Evolutionary conservation across 176 grass and related monocot genomes (phyloP), one percentile per base, ranked within the genome.

Genomic region (Carex cristatella): DNA sequence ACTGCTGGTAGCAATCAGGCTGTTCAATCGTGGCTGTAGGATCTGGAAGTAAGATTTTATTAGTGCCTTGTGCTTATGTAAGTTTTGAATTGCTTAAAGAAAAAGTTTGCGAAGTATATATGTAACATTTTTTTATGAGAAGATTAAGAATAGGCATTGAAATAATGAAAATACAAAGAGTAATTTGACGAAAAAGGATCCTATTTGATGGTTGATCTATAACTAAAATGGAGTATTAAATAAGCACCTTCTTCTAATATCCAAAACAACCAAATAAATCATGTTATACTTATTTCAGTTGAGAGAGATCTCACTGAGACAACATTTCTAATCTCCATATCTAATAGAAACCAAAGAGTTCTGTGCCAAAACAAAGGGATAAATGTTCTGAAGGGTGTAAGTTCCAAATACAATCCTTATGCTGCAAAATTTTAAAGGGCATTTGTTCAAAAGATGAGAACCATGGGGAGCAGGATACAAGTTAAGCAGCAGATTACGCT

Each of bases 21-120:
- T 27, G 48, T 28, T 56, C 67, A 18, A 85, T 83, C 10, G 44
- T 12, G 12, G 62, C 55, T 67, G 81, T 30, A 11, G 40, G 63
- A 13, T 83, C 81, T 83, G 42, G 1, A 83, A 69, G 58, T 5
- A 83, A 83, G 18, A 69, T 18, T 67, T 69, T 56, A 27, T 44
- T 65, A 44, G 14, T 44, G 2, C 78, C 4, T 11, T 38, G 56
- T 13, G 78, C 5, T 81, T 81, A 23, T 38, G 6, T 81, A 60
- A 32, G 2, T 28, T 55, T 31, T 18, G 40, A 9, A 38, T 58
- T 18, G 23, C 27, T 79, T 59, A 58, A 16, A 48, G 44, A 9
- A 44, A 2, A 75, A 75, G n/a, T 19, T 75, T 10, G 38, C 35
- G 27, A 75, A 75, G 23, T 48, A 46, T 49, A 51, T 19, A 75